Evolutionary conservation across 2,329 filamentous ascomycete species (phyloP).

Genomic region (Simplicillium sp.): DNA sequence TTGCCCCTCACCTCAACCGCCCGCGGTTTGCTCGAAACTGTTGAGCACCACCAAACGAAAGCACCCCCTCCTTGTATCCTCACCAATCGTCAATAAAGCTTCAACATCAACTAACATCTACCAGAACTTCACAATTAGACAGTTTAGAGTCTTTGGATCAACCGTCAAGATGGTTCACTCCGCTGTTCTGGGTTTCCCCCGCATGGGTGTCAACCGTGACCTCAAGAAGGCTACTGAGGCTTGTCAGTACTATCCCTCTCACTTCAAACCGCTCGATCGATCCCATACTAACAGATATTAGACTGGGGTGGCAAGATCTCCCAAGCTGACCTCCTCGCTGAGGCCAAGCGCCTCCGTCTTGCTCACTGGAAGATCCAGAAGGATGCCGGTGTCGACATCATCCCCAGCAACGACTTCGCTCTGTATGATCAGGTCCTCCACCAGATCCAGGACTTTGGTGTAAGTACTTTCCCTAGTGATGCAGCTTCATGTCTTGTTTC

Average conservation of each 20-base stretch:
- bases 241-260: conserved; percentile 40
- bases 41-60: no score
- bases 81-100: no score
- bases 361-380: conserved; percentile 99
- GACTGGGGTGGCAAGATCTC: conserved; percentile 91
- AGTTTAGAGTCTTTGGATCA: conserved; percentile 10
- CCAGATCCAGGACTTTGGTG: conserved; percentile 96
- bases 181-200: conserved; percentile 93
- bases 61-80: no score
- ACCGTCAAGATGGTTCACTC: conserved; percentile 52
- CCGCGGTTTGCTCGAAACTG: no score
- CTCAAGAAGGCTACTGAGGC: conserved; percentile 99
- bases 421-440: conserved; percentile 97
- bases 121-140: conserved; percentile 1
- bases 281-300: conserved; percentile 17
- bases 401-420: conserved; percentile 99
- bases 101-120: not conserved
- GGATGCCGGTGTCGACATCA: conserved; percentile 92
- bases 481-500: not conserved
- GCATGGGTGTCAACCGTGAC: conserved; percentile 97
- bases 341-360: conserved; percentile 93
- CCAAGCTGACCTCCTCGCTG: conserved; percentile 78
- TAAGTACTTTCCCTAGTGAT: conserved; percentile 37
- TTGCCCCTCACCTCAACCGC: not conserved
- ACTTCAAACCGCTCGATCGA: conserved; percentile 7